phyloP scores from a whole-genome alignment of 2,329 filamentous ascomycete genomes.

The Phaeosphaeriaceae sp. region DNA sequence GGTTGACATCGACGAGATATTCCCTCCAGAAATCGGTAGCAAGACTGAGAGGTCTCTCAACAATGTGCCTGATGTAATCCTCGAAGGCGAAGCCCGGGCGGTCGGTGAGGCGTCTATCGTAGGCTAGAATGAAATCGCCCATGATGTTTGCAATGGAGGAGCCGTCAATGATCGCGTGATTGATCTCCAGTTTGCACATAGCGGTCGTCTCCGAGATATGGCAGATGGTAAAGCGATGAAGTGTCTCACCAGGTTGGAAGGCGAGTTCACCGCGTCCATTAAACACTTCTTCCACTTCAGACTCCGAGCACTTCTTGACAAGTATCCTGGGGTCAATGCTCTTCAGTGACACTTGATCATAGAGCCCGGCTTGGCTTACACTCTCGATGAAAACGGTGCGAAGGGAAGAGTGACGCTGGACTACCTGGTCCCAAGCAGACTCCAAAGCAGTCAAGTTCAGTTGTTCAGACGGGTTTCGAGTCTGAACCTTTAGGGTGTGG shows the following conservation, averaged over 20 bases:
- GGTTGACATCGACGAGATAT: slow-evolving; percentile 19
- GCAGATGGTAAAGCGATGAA: slow-evolving; percentile 23
- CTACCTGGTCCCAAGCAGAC: slow-evolving; percentile 24
- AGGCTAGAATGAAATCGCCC: slow-evolving; percentile 19
- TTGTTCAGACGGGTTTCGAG: neutral
- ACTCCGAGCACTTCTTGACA: neutral
- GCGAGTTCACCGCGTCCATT: slow-evolving; percentile 1
- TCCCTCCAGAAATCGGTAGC: slow-evolving; percentile 20
- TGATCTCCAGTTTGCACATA: slow-evolving; percentile 24
- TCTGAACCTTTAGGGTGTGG: slow-evolving; percentile 7
- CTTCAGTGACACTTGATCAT: slow-evolving; percentile 22
- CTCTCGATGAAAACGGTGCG: slow-evolving; percentile 25
- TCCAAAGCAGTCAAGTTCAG: slow-evolving; percentile 8
- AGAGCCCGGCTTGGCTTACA: slow-evolving; percentile 12
- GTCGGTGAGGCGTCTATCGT: slow-evolving; percentile 15
- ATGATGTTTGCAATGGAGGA: slow-evolving; percentile 17
- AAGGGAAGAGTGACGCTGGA: slow-evolving; percentile 21
- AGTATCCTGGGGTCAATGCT: neutral
- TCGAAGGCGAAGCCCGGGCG: slow-evolving; percentile 17
- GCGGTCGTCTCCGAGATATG: slow-evolving; percentile 4
- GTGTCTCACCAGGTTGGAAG: slow-evolving; percentile 3
- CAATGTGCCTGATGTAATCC: slow-evolving; percentile 22
- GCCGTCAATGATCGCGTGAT: slow-evolving; percentile 28
- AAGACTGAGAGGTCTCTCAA: slow-evolving; percentile 5
- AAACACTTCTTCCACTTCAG: slow-evolving; percentile 5